A percentile compares a stretch with the other conserved stretches of the same genome.
Conservation (phyloP, 176 grass and related monocot species). For the Oryza rufipogon region DNA sequence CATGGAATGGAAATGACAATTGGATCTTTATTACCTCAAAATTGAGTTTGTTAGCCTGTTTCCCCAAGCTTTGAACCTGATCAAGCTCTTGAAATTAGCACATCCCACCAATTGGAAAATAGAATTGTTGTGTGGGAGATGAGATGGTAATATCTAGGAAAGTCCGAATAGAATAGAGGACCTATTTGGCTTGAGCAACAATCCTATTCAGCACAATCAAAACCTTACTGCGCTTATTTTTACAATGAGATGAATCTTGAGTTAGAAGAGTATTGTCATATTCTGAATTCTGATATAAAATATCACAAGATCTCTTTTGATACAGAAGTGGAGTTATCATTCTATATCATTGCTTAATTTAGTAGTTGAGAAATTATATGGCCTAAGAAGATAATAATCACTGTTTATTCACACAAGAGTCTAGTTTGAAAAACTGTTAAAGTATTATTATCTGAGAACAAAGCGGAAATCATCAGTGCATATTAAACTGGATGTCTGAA, state of each 20-base stretch:
- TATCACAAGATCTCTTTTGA: constrained; percentile 3
- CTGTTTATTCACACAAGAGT: background rate
- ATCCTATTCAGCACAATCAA: background rate
- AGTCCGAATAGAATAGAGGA: background rate
- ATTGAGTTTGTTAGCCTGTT: background rate
- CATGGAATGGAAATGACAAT: background rate
- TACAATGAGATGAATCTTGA: background rate
- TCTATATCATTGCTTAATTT: constrained; percentile 25
- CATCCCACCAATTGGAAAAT: background rate
- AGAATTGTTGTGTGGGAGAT: background rate
- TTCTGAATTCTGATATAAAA: background rate
- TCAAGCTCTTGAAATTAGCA: background rate
- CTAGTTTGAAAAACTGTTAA: background rate
- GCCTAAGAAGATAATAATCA: background rate
- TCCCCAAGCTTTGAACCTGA: background rate
- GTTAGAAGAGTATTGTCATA: background rate
- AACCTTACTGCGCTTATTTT: background rate
- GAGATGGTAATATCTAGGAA: background rate
- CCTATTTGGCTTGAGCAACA: background rate
- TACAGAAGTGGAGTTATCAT: background rate
- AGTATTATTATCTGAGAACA: background rate
- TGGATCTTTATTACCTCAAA: background rate
- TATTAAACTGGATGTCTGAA: background rate
- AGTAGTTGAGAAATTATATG: background rate
- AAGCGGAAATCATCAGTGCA: background rate